A percentile compares a stretch with the other conserved stretches of the same genome.
phyloP scores from a whole-genome alignment of 805 yeast species.

The Kodamaea sagamina region DNA sequence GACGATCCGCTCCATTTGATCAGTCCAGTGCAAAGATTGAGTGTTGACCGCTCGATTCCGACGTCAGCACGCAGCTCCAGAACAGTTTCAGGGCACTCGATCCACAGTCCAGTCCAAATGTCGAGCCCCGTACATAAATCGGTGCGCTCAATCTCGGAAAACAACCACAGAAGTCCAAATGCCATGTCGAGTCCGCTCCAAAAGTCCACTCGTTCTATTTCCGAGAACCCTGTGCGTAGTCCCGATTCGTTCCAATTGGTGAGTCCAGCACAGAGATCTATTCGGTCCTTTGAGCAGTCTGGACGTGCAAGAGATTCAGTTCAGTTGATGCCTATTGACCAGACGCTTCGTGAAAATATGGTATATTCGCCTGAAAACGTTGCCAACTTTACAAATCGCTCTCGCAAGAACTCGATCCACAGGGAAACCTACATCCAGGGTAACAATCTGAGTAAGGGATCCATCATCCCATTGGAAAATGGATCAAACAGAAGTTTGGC shows the following conservation, averaged over 20 bases:
- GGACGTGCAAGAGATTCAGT: constrained; percentile 2
- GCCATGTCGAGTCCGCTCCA: not conserved
- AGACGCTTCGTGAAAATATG: not conserved
- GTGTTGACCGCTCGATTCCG: not conserved
- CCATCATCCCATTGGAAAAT: too few relatives aligned
- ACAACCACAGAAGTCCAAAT: not conserved
- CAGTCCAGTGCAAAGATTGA: not conserved
- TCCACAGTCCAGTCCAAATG: not conserved
- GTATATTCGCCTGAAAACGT: not conserved
- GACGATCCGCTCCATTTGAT: constrained; percentile 2
- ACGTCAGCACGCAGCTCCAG: not conserved
- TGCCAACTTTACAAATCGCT: not conserved
- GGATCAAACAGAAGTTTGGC: too few relatives aligned
- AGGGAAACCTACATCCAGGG: too few relatives aligned
- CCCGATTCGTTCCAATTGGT: not conserved
- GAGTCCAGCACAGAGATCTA: constrained; percentile 1
- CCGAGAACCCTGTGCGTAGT: not conserved
- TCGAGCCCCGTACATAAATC: not conserved
- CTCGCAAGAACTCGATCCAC: constrained; percentile 1
- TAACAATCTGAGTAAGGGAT: too few relatives aligned
- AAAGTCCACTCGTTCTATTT: not conserved
- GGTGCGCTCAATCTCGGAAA: not conserved
- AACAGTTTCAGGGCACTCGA: not conserved
- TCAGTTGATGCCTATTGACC: constrained; percentile 4
- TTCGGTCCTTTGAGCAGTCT: not conserved